These are phyloP conservation scores for Bolboschoenus planiculmis DNA, from an alignment of 176 grass and related monocot species.

Conservation along the genomic window DNA sequence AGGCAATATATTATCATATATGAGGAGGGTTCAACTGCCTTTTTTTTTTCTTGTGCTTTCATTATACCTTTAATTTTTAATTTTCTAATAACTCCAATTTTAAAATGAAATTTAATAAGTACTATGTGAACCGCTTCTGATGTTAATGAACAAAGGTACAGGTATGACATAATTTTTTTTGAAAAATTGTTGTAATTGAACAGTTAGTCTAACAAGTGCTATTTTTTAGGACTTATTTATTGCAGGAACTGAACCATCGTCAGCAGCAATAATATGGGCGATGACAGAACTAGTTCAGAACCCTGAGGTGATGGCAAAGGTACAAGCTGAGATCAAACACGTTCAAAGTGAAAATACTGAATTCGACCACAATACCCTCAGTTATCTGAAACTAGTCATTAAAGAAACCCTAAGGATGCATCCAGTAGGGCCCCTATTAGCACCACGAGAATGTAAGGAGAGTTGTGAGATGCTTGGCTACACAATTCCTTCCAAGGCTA, in stretches of 20 bases:
- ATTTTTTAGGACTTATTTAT: conserved; percentile 33
- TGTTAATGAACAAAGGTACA: neutral
- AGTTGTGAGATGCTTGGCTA: conserved; percentile 26
- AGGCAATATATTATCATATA: no score
- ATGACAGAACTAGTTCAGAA: conserved; percentile 38
- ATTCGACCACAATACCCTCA: neutral
- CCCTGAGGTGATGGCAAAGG: neutral
- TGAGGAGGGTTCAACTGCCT: no score
- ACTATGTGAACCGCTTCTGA: neutral
- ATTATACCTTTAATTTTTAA: no score
- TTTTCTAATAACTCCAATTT: no score
- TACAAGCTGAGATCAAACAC: conserved; percentile 26
- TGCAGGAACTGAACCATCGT: conserved; percentile 30
- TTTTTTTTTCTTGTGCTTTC: no score
- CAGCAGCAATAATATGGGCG: conserved; percentile 28
- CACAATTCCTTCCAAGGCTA: conserved; percentile 7
- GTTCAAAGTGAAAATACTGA: neutral
- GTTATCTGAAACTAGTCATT: conserved; percentile 27
- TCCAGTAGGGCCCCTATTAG: neutral
- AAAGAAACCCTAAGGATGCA: conserved; percentile 35
- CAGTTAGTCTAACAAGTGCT: neutral
- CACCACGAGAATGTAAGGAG: neutral
- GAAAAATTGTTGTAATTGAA: neutral
- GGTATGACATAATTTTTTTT: neutral
- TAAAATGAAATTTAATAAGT: neutral